A percentile compares a stretch with the other conserved stretches of the same genome.
phyloP scores from a whole-genome alignment of 2,329 filamentous ascomycete species.

The Phialophora verrucosa region DNA sequence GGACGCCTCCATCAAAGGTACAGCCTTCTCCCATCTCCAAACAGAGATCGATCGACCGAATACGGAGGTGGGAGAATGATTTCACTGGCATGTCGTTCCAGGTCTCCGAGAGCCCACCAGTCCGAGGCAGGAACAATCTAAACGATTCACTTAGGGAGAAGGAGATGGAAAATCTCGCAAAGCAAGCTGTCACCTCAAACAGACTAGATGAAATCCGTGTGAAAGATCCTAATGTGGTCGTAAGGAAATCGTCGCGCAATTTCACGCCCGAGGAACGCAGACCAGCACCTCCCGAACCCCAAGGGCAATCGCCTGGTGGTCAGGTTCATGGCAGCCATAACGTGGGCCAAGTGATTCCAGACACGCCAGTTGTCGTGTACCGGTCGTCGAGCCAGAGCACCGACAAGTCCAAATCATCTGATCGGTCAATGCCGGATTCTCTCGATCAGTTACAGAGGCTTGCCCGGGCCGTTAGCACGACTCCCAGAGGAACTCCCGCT shows the following conservation, averaged over 20 bases:
- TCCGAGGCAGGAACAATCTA: conserved; percentile 36
- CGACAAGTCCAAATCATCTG: conserved; percentile 24
- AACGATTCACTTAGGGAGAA: conserved; percentile 37
- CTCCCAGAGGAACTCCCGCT: conserved; percentile 32
- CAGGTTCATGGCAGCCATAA: conserved; percentile 20
- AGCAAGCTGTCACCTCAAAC: conserved; percentile 37
- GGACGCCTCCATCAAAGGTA: conserved; percentile 33
- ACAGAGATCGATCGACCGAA: conserved; percentile 35
- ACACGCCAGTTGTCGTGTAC: conserved; percentile 49
- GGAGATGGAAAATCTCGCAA: conserved; percentile 37
- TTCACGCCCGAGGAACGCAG: conserved; percentile 30
- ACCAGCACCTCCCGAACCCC: conserved; percentile 23
- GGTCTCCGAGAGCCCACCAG: conserved; percentile 44
- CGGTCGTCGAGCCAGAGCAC: conserved; percentile 39
- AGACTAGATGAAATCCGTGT: conserved; percentile 36
- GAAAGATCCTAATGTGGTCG: conserved; percentile 33
- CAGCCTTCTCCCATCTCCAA: conserved; percentile 31
- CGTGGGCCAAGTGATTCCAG: conserved; percentile 44
- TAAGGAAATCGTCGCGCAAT: conserved; percentile 34
- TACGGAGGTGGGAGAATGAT: conserved; percentile 42
- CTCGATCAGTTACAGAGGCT: conserved; percentile 51
- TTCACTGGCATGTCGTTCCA: conserved; percentile 42
- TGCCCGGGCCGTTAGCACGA: conserved; percentile 42
- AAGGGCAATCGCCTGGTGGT: background rate
- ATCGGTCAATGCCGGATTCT: conserved; percentile 31